Conservation (phyloP, 2,329 filamentous ascomycete species). For the Bipolaris oryzae region DNA sequence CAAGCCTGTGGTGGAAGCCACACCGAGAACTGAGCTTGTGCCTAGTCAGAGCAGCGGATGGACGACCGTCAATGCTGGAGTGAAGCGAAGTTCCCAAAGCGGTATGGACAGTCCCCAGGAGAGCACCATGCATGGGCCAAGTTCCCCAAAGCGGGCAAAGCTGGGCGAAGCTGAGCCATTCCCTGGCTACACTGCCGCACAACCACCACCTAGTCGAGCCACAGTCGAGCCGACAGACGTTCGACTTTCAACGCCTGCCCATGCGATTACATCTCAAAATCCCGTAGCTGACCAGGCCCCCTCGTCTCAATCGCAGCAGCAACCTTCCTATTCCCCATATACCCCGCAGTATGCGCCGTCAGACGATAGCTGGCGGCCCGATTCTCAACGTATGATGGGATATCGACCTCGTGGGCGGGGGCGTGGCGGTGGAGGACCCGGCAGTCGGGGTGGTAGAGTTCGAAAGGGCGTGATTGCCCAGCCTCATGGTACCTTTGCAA, state of each 20-base stretch:
- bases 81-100: slow-evolving; percentile 48
- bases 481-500: slow-evolving; percentile 26
- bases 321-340: slow-evolving; percentile 33
- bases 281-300: slow-evolving; percentile 32
- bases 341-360: slow-evolving; percentile 36
- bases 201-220: slow-evolving; percentile 4
- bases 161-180: slow-evolving; percentile 50
- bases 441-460: slow-evolving; percentile 46
- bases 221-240: slow-evolving; percentile 30
- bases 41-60: slow-evolving; percentile 45
- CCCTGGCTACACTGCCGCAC: slow-evolving; percentile 30
- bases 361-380: slow-evolving; percentile 42
- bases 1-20: slow-evolving; percentile 21
- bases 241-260: slow-evolving; percentile 25
- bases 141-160: slow-evolving; percentile 55
- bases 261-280: slow-evolving; percentile 39
- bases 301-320: slow-evolving; percentile 31
- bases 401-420: slow-evolving; percentile 46
- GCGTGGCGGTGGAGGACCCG: slow-evolving; percentile 50
- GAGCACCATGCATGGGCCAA: slow-evolving; percentile 35
- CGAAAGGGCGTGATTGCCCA: slow-evolving; percentile 48
- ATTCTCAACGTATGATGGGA: slow-evolving; percentile 39
- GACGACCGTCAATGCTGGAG: slow-evolving; percentile 52
- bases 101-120: slow-evolving; percentile 44
- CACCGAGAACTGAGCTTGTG: slow-evolving; percentile 26